Evolutionary conservation across 257 asterid genomes (phyloP), one percentile per base, ranked within the genome.

Genomic region (Thymus quinquecostatus): DNA sequence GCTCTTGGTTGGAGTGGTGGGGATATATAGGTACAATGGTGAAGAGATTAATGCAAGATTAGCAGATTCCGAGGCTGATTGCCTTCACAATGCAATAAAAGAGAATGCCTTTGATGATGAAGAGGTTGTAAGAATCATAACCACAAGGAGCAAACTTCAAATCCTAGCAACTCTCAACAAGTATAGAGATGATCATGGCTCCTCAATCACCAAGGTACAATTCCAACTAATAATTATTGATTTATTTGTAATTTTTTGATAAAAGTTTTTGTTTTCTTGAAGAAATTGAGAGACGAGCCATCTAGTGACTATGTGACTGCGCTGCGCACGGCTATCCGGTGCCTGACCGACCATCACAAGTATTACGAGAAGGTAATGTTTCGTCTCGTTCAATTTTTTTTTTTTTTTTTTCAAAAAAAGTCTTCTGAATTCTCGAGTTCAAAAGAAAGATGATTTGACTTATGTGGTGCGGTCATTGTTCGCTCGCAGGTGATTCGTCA

Each of bases 81-180:
- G 63, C 4, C 88, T 92, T 27, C 81, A 70, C 41, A 60, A 60
- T 58, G 85, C 82, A 6, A 71, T 92, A 14, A 82, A 70, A n/a
- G 78, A 54, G 0, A 85, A 84, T 80, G 83, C 63, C 21, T 86
- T 83, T 29, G 55, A 68, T 53, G 78, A 88, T 62, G 98, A 88
- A 38, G 97, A 92, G 56, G 75, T 84, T n/a, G 53, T 85, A 2
- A 72, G 98, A 61, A 83, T 92, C 64, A 55, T 92, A 34, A 80
- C 83, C 36, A 92, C 98, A 28, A 83, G 98, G 70, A 89, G 91
- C 88, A 88, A 84, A 72, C 74, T 88, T 28, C 98, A 92, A 74
- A 76, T 89, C 61, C 27, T 80, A 10, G 95, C 97, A 10, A 86
- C 95, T 69, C 34, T 90, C 13, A 86, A 92, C 69, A 80, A 72